Evolutionary conservation across 1,139 yeast genomes (phyloP), one percentile per base, ranked within the genome.

Genomic region (Pichia sp.): DNA sequence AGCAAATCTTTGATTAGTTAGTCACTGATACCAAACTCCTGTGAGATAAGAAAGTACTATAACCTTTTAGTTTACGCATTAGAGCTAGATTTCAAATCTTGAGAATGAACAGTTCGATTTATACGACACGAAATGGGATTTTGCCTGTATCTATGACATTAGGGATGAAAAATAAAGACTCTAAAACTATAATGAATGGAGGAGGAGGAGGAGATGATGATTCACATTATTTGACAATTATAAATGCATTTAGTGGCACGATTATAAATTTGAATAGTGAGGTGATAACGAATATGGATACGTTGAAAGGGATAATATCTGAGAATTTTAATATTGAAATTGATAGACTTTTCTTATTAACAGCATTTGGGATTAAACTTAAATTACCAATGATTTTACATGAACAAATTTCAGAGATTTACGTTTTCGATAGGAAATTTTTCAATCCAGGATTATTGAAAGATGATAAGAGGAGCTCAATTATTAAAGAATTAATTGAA

Each of bases 291-390:
- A 58, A 61, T 4, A 48, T 76, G 37, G 66, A 65, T 19, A 68
- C 72, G 24, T 63, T 79, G 42, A 74, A 71, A 51, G 62, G 57
- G 22, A 74, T 70, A 58, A 62, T 69, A 49, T 40, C 68, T 41
- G 55, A 61, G 8, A 60, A 63, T 31, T 66, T 76, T 51, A 61
- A 58, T 31, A 68, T 71, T 5, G 64, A 68, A 1, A 42, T 51
- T 1, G 72, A 68, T 21, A 72, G 77, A 49, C 56, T 79, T 34
- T 75, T 81, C 49, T 60, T 82, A n/a, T 60, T 82, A 34, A 71
- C 84, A 1, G 75, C 84, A 3, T 79, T 72, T 60, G 91, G 88
- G 0, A 69, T 73, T 36, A 77, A 73, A 51, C 63, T 80, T 49
- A 77, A 74, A 56, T 76, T 68, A 51, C 64, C 68, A 31, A 68